Evolutionary conservation across 2,329 filamentous ascomycete species (phyloP).

Genomic region (Colletotrichum somersetense): DNA sequence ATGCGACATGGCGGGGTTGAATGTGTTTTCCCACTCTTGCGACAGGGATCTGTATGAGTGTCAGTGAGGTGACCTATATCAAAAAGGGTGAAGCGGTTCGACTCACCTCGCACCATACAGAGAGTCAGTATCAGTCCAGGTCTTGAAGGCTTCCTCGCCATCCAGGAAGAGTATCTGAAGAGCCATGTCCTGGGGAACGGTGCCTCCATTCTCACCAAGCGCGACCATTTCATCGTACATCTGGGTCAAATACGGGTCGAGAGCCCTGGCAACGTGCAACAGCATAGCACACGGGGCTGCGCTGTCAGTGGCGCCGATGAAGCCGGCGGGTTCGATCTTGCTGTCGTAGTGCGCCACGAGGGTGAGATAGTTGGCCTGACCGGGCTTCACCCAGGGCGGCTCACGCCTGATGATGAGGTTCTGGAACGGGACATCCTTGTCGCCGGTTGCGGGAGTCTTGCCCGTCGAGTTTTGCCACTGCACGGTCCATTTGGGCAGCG

Average conservation of each 20-base stretch:
- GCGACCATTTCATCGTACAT: constrained; percentile 80
- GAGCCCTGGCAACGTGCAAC: constrained; percentile 78
- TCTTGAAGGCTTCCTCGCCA: constrained; percentile 83
- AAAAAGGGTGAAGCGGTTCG: background rate
- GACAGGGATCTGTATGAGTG: constrained; percentile 70
- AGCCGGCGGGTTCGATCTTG: constrained; percentile 78
- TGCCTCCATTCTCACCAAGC: constrained; percentile 61
- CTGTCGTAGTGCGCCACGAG: constrained; percentile 89
- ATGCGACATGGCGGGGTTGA: constrained; percentile 75
- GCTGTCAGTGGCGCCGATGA: constrained; percentile 87
- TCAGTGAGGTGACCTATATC: background rate
- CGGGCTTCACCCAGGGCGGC: constrained; percentile 78
- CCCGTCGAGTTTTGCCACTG: constrained; percentile 81
- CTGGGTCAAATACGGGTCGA: constrained; percentile 78
- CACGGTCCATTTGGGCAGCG: constrained; percentile 78
- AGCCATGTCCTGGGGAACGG: constrained; percentile 76
- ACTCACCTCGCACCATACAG: constrained; percentile 79
- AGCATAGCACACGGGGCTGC: constrained; percentile 88
- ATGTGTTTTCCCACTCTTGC: constrained; percentile 75
- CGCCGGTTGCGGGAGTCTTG: constrained; percentile 74
- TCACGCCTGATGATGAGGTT: constrained; percentile 84
- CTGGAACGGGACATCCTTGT: constrained; percentile 76
- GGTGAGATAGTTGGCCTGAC: constrained; percentile 79
- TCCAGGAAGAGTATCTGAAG: constrained; percentile 85
- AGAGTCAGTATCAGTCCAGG: constrained; percentile 80